Conservation (phyloP, 2,329 filamentous ascomycete species). For the Trichoderma sp. region DNA sequence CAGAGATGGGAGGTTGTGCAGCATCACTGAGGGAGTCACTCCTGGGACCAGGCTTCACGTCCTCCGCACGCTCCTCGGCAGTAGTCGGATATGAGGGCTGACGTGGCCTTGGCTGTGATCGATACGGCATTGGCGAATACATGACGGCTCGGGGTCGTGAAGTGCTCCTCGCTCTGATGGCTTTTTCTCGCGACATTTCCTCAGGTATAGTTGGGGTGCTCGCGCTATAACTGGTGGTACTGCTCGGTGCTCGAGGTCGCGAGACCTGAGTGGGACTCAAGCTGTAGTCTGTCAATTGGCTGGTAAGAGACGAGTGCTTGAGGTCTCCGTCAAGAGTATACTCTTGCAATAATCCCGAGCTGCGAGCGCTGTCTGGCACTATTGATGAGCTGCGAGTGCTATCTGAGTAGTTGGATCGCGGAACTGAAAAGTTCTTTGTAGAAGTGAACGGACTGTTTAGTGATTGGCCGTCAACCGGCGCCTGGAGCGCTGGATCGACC, state of each 20-base stretch:
- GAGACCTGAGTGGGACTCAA: constrained; percentile 22
- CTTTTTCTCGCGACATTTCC: constrained; percentile 12
- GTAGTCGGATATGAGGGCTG: constrained; percentile 3
- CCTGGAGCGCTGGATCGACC: background rate
- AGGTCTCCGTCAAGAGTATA: constrained; percentile 25
- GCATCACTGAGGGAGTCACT: background rate
- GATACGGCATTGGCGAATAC: constrained; percentile 19
- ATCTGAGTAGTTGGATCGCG: background rate
- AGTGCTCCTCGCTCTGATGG: constrained; percentile 11
- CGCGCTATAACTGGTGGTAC: background rate
- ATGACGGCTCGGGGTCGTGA: constrained; percentile 23
- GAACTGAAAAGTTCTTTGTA: constrained; percentile 3
- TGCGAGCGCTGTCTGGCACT: constrained; percentile 15
- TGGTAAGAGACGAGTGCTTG: constrained; percentile 26
- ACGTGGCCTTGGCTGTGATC: constrained; percentile 5
- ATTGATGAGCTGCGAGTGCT: background rate
- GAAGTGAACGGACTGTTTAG: background rate
- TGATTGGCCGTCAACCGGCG: background rate
- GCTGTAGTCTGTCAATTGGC: constrained; percentile 26
- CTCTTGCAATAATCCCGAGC: constrained; percentile 17
- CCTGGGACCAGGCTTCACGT: background rate
- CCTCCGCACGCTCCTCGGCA: background rate
- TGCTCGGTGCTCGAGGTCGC: constrained; percentile 23
- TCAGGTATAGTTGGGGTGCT: constrained; percentile 28
- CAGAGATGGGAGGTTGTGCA: background rate